phyloP scores from a whole-genome alignment of 2,329 filamentous ascomycete genomes.

The Teratosphaeria pseudoeucalypti region DNA sequence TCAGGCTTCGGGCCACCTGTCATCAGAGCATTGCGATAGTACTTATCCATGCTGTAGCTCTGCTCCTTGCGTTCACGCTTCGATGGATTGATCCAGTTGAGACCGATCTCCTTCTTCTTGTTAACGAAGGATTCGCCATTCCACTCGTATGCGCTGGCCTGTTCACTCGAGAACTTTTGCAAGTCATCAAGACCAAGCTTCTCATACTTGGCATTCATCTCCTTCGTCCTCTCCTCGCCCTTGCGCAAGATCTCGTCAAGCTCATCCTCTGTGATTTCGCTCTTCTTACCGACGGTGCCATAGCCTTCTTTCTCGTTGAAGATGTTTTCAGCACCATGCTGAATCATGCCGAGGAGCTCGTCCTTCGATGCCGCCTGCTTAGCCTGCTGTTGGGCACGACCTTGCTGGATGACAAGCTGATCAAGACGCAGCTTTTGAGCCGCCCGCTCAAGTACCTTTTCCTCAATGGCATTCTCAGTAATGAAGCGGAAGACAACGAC shows the following conservation, averaged over 20 bases:
- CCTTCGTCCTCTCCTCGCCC: conserved; percentile 79
- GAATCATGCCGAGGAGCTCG: conserved; percentile 93
- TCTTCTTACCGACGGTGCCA: conserved; percentile 48
- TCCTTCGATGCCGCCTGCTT: conserved; percentile 94
- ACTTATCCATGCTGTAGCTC: conserved; percentile 97
- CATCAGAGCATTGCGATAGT: conserved; percentile 84
- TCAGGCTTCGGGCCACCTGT: conserved; percentile 71
- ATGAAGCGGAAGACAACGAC: conserved; percentile 94
- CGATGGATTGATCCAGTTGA: conserved; percentile 95
- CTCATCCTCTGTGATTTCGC: conserved; percentile 70
- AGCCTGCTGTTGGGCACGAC: conserved; percentile 77
- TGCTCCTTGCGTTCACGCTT: conserved; percentile 98
- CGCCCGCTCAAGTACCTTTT: conserved; percentile 92
- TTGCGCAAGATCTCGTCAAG: conserved; percentile 80
- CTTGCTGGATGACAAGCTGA: conserved; percentile 96
- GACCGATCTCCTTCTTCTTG: conserved; percentile 68
- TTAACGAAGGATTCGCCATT: conserved; percentile 94
- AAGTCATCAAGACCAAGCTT: conserved; percentile 93
- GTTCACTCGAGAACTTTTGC: conserved; percentile 95
- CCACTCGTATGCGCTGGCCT: conserved; percentile 77
- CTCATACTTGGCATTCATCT: conserved; percentile 89
- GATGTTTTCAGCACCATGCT: conserved; percentile 92
- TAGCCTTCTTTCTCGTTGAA: conserved; percentile 62
- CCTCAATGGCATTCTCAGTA: conserved; percentile 95
- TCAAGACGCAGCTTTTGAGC: conserved; percentile 94